Conservation (phyloP, 257 asterid species). For the Salvia hispanica region DNA sequence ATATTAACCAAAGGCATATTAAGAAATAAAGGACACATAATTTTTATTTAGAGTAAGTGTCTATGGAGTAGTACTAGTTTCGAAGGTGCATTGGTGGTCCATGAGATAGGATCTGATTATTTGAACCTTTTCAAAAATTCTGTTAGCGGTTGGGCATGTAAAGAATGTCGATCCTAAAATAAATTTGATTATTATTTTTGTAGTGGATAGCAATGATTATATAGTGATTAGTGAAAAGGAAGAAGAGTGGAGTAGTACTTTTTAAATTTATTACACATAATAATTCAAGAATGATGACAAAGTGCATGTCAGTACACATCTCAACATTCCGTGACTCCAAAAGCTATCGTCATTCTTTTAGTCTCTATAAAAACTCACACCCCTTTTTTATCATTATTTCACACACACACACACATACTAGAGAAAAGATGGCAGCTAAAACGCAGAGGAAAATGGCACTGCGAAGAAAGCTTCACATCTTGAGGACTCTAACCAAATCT, state of each 20-base stretch:
- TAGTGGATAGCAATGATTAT: slow-evolving; percentile 27
- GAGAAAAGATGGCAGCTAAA: slow-evolving; percentile 36
- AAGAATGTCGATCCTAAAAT: no score
- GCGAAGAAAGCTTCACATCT: slow-evolving; percentile 57
- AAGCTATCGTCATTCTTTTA: slow-evolving; percentile 18
- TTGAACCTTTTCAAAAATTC: no score
- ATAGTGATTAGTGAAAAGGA: slow-evolving; percentile 26
- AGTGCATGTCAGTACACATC: slow-evolving; percentile 40
- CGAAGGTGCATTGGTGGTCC: no score
- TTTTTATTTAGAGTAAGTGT: no score
- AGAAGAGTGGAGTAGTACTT: slow-evolving; percentile 21
- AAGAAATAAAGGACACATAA: no score
- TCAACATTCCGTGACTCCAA: slow-evolving; percentile 56
- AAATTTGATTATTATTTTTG: no score
- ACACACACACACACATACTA: neutral
- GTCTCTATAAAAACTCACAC: slow-evolving; percentile 41
- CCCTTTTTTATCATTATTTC: neutral
- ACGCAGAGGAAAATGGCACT: slow-evolving; percentile 46
- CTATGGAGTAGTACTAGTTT: no score
- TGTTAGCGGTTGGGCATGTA: no score
- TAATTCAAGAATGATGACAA: slow-evolving; percentile 33
- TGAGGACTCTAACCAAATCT: slow-evolving; percentile 59
- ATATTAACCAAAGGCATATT: no score
- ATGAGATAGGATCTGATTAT: no score
- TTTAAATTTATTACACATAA: slow-evolving; percentile 33